These are phyloP conservation scores for Thelonectria olida DNA, from an alignment of 2,329 filamentous ascomycete species.

Conservation along the genomic window DNA sequence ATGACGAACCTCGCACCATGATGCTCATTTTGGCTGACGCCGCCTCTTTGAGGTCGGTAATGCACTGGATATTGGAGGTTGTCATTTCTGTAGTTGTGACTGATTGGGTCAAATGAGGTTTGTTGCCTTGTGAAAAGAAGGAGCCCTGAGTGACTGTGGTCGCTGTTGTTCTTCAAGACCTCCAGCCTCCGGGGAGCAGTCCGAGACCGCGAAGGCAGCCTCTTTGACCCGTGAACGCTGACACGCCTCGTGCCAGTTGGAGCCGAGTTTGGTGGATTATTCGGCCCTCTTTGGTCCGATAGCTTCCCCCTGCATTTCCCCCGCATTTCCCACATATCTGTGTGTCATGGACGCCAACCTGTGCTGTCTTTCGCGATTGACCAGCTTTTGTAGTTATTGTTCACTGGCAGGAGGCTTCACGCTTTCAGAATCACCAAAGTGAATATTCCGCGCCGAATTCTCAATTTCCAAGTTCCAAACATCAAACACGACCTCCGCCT, in stretches of 20 bases:
- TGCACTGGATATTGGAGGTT: conserved; percentile 7
- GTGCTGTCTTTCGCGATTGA: no score
- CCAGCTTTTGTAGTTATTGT: no score
- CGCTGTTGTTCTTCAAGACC: background rate
- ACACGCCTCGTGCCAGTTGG: background rate
- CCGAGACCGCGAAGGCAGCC: background rate
- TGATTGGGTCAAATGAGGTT: background rate
- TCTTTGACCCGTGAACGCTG: background rate
- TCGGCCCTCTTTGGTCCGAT: conserved; percentile 8
- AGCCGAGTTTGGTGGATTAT: background rate
- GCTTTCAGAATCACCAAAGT: no score
- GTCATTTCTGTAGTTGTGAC: background rate
- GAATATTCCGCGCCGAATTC: no score
- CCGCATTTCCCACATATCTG: background rate
- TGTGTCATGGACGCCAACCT: no score
- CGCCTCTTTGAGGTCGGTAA: conserved; percentile 14
- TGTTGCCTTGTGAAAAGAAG: background rate
- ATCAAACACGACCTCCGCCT: no score
- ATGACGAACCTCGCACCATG: conserved; percentile 12
- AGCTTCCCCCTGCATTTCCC: background rate
- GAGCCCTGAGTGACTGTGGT: no score
- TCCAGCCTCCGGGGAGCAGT: background rate
- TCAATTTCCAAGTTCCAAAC: no score
- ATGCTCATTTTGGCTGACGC: conserved; percentile 14
- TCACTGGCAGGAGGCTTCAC: no score